A percentile compares a stretch with the other conserved stretches of the same genome.
These are phyloP conservation scores for Ashbya aceris DNA, from an alignment of 1,139 yeast genomes.

Conservation along the genomic window DNA sequence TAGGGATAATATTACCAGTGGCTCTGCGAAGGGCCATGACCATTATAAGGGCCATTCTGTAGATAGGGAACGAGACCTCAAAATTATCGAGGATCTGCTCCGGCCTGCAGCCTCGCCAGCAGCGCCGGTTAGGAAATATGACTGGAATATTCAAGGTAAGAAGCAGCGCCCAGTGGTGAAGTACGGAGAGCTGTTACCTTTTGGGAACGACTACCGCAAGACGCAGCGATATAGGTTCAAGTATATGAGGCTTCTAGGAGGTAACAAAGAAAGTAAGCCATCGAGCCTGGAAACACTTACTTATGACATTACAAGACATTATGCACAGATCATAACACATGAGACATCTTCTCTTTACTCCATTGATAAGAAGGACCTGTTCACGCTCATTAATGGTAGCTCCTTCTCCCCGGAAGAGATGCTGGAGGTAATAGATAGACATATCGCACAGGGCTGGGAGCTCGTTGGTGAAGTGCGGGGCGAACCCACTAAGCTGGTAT, in stretches of 20 bases:
- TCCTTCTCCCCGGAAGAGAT: constrained; percentile 19
- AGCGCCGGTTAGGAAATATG: not conserved
- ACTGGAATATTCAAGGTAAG: not conserved
- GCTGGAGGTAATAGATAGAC: constrained; percentile 12
- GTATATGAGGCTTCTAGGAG: too few relatives aligned
- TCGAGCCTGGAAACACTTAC: too few relatives aligned
- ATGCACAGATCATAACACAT: not conserved
- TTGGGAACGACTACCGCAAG: too few relatives aligned
- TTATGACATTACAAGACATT: not conserved
- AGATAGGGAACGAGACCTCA: too few relatives aligned
- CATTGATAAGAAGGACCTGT: constrained; percentile 14
- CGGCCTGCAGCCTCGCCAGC: not conserved
- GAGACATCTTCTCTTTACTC: not conserved
- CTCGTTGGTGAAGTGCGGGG: constrained; percentile 17
- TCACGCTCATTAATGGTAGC: constrained; percentile 20
- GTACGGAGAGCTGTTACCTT: too few relatives aligned
- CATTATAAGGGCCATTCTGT: too few relatives aligned
- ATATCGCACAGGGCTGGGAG: constrained; percentile 20
- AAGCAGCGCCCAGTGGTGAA: too few relatives aligned
- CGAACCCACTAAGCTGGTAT: constrained; percentile 9
- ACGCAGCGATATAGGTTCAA: too few relatives aligned
- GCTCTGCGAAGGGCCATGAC: too few relatives aligned
- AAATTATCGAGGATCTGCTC: not conserved
- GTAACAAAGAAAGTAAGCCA: too few relatives aligned
- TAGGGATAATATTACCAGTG: too few relatives aligned